These are phyloP conservation scores for Ceratobasidium papillatum DNA, from an alignment of 1,284 basidiomycete genomes.

Conservation along the genomic window DNA sequence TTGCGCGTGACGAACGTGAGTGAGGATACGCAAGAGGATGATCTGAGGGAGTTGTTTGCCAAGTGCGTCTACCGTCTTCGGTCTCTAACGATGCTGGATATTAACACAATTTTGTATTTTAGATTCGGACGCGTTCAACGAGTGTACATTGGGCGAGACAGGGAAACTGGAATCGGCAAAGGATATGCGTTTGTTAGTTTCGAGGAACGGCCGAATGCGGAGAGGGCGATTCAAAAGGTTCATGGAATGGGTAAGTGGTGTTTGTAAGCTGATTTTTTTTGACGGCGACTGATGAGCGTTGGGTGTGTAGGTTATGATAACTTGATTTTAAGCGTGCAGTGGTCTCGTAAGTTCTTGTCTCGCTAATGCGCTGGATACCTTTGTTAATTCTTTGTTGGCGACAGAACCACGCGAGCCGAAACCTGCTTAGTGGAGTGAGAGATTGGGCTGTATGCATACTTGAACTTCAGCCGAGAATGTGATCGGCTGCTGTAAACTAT, in stretches of 20 bases:
- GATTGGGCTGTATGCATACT: not conserved
- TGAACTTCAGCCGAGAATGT: not conserved
- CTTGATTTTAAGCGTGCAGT: conserved; percentile 85
- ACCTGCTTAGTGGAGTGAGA: not conserved
- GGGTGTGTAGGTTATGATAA: conserved; percentile 71
- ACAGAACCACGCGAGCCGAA: conserved; percentile 42
- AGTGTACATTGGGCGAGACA: conserved; percentile 94
- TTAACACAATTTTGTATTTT: not conserved
- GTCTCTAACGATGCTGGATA: conserved; percentile 51
- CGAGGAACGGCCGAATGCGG: conserved; percentile 81
- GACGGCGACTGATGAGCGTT: not conserved
- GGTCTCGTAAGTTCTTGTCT: conserved; percentile 72
- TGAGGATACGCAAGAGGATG: conserved; percentile 94
- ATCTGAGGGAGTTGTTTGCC: conserved; percentile 91
- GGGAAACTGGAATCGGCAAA: conserved; percentile 94
- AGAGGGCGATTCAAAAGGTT: conserved; percentile 91
- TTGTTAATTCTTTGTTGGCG: not conserved
- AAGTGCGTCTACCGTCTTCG: conserved; percentile 31
- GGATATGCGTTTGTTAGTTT: conserved; percentile 98
- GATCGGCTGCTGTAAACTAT: not conserved
- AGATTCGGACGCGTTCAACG: conserved; percentile 83
- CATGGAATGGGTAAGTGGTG: conserved; percentile 77
- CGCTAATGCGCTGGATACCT: not conserved
- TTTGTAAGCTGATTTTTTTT: not conserved
- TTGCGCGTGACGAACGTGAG: conserved; percentile 97